phyloP scores from a whole-genome alignment of 208 protist genomes.

The Crithidia acanthocephali region DNA sequence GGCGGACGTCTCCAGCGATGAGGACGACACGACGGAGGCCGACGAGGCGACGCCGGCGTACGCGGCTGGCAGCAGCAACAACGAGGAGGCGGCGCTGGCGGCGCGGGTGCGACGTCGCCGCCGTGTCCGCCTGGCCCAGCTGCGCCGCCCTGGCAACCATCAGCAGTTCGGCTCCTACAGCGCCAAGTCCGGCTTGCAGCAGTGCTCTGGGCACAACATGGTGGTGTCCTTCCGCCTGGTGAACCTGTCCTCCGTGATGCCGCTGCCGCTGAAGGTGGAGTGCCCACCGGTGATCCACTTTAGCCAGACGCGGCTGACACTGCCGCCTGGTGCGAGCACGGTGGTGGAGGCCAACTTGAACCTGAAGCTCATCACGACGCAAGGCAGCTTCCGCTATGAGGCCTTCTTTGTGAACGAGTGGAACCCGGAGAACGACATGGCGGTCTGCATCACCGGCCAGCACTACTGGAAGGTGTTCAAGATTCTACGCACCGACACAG shows the following conservation, averaged over 20 bases:
- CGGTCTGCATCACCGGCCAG: constrained; percentile 73
- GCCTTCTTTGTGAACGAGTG: constrained; percentile 86
- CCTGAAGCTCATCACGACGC: constrained; percentile 60
- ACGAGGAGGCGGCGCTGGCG: constrained; percentile 22
- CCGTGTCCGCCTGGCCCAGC: constrained; percentile 17
- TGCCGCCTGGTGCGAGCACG: constrained; percentile 56
- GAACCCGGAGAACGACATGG: constrained; percentile 90
- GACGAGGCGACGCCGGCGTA: not conserved
- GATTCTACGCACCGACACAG: constrained; percentile 48
- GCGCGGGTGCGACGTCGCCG: constrained; percentile 23
- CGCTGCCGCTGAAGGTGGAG: constrained; percentile 77
- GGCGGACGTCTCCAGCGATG: constrained; percentile 8
- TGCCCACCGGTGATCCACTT: constrained; percentile 79
- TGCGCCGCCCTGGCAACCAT: constrained; percentile 26
- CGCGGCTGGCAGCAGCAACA: not conserved
- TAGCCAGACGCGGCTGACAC: constrained; percentile 51
- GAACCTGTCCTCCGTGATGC: constrained; percentile 74
- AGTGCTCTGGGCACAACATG: constrained; percentile 13
- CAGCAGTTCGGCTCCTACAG: constrained; percentile 23
- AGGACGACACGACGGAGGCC: constrained; percentile 14
- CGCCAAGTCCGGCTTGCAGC: constrained; percentile 18
- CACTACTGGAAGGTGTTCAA: constrained; percentile 89
- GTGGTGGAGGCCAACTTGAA: constrained; percentile 65
- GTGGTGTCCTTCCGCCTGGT: constrained; percentile 42
- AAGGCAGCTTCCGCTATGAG: constrained; percentile 79